Evolutionary conservation across 108 stramenopile genomes (phyloP), one percentile per base, ranked within the genome.

Genomic region (Cylindrotheca closterium): DNA sequence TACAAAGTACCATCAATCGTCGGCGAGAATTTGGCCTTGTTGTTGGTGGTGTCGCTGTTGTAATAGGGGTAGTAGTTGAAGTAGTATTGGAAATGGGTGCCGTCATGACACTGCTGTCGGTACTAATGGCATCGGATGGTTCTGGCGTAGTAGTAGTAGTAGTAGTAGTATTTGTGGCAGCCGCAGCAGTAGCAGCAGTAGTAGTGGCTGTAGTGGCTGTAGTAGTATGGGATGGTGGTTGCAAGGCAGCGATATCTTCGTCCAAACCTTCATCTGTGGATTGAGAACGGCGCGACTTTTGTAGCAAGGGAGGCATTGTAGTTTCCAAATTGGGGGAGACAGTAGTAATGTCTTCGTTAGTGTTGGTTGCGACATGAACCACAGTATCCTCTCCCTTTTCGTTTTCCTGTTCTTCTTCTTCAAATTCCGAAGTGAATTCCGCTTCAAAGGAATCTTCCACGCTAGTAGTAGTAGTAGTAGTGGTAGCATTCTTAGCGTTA

Each of bases 1-100:
- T 55, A 60, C 73, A 74, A 4, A 74, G 57, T 2, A 74, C 54
- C 1, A 66, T 15, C 2, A 74, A 50, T 63, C 47, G 29, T 32
- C 19, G 8, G 27, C n/a, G n/a, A n/a, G n/a, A n/a, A n/a, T n/a
- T n/a, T n/a, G 28, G 26, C n/a, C 8, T 50, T 3, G 23, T 55
- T 1, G 5, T 30, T 15, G 48, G 0, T 1, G n/a, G 4, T 25
- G 54, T 27, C 18, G 58, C 17, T 8, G 3, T 4, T 7, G 4
- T 4, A 33, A 37, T 28, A 21, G 22, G 15, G 23, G 47, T 47
- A 19, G 46, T 63, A 23, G 46, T 31, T 12, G 61, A 37, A 7
- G 37, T 60, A 3, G 59, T 60, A 24, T 10, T 53, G 18, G 18
- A n/a, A 10, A 24, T 24, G 23, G 19, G 19, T 53, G 42, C 8